Conservation (phyloP, 495 filamentous ascomycete species). For the Umbilicaria muhlenbergii region DNA sequence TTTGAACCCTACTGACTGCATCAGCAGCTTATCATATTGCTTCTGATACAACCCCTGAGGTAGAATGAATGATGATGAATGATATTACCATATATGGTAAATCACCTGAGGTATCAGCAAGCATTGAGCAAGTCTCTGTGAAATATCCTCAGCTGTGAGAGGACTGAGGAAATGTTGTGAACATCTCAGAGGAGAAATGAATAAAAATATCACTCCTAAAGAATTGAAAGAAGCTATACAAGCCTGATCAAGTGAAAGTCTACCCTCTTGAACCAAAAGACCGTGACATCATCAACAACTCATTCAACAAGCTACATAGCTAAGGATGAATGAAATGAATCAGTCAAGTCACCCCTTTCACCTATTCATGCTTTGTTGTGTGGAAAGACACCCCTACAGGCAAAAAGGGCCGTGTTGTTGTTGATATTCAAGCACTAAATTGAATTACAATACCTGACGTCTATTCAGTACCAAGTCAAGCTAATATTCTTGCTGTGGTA, state of each 20-base stretch:
- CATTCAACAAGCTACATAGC: constrained; percentile 3
- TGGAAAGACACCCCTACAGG: background rate
- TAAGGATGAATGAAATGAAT: background rate
- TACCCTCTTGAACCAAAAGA: constrained; percentile 2
- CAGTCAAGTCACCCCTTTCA: background rate
- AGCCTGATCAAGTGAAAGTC: background rate
- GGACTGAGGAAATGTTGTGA: too few species aligned
- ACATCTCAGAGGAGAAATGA: background rate
- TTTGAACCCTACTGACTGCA: too few species aligned
- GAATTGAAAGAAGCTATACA: background rate
- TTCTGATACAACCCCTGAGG: too few species aligned
- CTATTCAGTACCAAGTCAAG: constrained; percentile 4
- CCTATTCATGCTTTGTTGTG: constrained; percentile 1
- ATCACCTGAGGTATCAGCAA: too few species aligned
- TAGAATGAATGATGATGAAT: too few species aligned
- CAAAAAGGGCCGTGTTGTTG: constrained; percentile 3
- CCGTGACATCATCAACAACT: constrained; percentile 1
- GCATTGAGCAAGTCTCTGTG: too few species aligned
- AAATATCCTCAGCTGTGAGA: too few species aligned
- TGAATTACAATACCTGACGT: background rate
- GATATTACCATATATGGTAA: too few species aligned
- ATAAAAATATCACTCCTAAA: constrained; percentile 1
- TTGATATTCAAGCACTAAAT: constrained; percentile 7
- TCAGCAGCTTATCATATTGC: too few species aligned
- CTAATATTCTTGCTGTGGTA: constrained; percentile 1